These are phyloP conservation scores for Asterella californica DNA, from an alignment of 225 moss, liverwort and hornwort species.

Conservation along the genomic window DNA sequence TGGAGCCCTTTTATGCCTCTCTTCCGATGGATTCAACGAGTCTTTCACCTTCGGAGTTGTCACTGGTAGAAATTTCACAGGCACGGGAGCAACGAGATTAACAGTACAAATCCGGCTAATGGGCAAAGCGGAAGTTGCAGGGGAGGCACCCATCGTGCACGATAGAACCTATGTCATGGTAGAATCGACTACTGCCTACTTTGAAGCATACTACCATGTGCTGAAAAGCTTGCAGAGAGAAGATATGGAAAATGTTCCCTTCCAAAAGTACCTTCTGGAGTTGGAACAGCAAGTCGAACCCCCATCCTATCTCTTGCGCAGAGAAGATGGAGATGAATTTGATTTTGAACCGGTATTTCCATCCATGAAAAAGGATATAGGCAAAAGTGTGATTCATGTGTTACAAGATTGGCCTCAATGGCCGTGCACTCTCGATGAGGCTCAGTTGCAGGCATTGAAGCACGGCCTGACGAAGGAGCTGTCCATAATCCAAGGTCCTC, in stretches of 20 bases:
- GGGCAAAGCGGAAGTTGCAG: neutral
- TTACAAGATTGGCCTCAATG: constrained; percentile 31
- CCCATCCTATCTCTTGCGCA: constrained; percentile 33
- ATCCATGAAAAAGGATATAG: constrained; percentile 17
- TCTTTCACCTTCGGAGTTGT: constrained; percentile 33
- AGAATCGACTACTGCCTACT: constrained; percentile 44
- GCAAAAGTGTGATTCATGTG: constrained; percentile 28
- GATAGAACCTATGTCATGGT: constrained; percentile 41
- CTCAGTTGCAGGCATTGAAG: constrained; percentile 46
- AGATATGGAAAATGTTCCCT: constrained; percentile 44
- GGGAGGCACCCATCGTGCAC: neutral
- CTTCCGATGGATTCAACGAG: constrained; percentile 33
- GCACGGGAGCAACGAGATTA: neutral
- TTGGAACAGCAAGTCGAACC: constrained; percentile 32
- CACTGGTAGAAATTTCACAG: neutral
- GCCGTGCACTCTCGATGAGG: constrained; percentile 28
- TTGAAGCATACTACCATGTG: constrained; percentile 48
- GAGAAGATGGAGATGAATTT: constrained; percentile 26
- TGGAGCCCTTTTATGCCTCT: constrained; percentile 46
- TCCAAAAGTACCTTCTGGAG: constrained; percentile 35
- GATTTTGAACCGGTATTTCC: constrained; percentile 33
- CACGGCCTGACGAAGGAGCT: constrained; percentile 54
- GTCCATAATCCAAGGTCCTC: constrained; percentile 55
- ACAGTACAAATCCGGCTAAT: constrained; percentile 24
- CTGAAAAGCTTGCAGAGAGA: constrained; percentile 38